Base-by-base conservation (phyloP, 1,284 basidiomycete genomes). In the Apiotrichum brassicae region DNA sequence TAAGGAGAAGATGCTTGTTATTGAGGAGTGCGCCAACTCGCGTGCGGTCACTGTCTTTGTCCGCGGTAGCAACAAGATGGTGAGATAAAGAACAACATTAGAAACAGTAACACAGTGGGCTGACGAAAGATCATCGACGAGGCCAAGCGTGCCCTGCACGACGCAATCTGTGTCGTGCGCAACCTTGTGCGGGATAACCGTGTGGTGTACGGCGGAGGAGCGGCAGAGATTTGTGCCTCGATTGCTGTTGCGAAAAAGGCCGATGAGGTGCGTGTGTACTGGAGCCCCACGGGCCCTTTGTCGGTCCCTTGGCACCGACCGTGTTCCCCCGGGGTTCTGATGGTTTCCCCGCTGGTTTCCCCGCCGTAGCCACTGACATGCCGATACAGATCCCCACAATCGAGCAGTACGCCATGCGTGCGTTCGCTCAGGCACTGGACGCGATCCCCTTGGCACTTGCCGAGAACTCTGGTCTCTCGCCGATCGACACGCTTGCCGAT, bases 331-430 rank as follows among this genome's bases (percentile, higher is more conserved):
- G 33, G 33, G 12, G 12, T 16, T 16, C 28, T 35, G 8, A 6
- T n/a, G 36, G 36, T 34, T 18, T 8, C n/a, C n/a, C n/a, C n/a
- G 16, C 6, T 18, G 33, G 11, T 34, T 34, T 34, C 33, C 30
- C 19, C 20, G 41, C 41, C 33, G 22, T n/a, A 34, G 25, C 12
- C 19, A 34, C 46, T 41, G 40, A 46, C 53, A 32, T 26, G 25
- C 19, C 19, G 18, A 22, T 23, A 7, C 34, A 56, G 85, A 97
- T 95, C 63, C 85, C 94, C 2, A 82, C 89, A 9, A 94, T 99
- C 64, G 94, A 99, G 75, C 94, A 99, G 78, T 99, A 99, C 69
- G 94, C 94, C 1, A 97, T 98, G 93, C 86, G 94, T 38, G 93
- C 94, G 16, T 99, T 97, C 69, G 82, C 94, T 1, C 87, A 87